phyloP scores from a whole-genome alignment of 148 eudicot genomes.

The Tetragonia tetragonoides region DNA sequence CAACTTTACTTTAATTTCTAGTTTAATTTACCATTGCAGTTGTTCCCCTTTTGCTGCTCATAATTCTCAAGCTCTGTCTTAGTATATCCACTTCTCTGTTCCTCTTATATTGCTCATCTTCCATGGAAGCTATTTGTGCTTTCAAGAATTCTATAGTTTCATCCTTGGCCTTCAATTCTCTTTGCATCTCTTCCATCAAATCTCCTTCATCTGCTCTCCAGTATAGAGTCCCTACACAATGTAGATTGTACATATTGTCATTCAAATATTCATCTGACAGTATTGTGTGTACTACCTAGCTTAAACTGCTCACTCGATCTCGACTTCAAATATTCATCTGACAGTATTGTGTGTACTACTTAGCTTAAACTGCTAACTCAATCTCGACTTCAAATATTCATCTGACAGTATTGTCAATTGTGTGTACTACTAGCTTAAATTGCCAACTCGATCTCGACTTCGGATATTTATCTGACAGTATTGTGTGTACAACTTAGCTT shows the following conservation, averaged over 20 bases:
- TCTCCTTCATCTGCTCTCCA: slow-evolving; percentile 51
- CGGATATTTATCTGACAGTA: too few species aligned
- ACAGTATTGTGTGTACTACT: too few species aligned
- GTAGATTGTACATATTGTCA: neutral
- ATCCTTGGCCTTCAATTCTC: slow-evolving; percentile 52
- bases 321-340: too few species aligned
- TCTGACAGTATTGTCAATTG: too few species aligned
- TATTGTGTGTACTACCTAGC: too few species aligned
- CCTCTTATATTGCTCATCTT: slow-evolving; percentile 42
- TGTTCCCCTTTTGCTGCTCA: slow-evolving; percentile 22
- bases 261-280: neutral
- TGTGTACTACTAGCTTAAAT: too few species aligned
- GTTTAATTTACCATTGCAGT: neutral
- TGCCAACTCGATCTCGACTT: too few species aligned
- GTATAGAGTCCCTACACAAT: slow-evolving; percentile 30
- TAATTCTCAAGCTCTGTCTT: slow-evolving; percentile 57
- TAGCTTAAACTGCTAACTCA: too few species aligned
- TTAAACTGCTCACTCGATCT: too few species aligned
- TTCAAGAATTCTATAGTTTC: slow-evolving; percentile 49
- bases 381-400: too few species aligned
- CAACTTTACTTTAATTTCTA: neutral
- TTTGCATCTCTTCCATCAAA: slow-evolving; percentile 44
- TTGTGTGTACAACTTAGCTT: too few species aligned
- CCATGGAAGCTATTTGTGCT: slow-evolving; percentile 45
- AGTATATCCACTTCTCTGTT: slow-evolving; percentile 63